Evolutionary conservation across 2,329 filamentous ascomycete genomes (phyloP).

Genomic region (Ophiostoma angusticollis): DNA sequence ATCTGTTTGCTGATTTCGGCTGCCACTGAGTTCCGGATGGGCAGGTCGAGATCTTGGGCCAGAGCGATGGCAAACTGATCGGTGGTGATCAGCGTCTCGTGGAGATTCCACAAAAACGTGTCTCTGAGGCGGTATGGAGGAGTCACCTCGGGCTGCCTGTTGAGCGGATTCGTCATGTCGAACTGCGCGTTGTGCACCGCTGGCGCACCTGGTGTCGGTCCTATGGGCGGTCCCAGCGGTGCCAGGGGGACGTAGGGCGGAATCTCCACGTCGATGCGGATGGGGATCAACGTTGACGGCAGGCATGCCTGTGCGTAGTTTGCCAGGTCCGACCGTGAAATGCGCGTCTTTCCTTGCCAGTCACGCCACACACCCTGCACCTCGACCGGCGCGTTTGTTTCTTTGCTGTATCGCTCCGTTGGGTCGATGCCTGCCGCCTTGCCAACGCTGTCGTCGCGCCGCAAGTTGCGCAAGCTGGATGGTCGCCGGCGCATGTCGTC

Average conservation of each 20-base stretch:
- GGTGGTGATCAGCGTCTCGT: conserved; percentile 85
- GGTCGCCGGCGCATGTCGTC: conserved; percentile 65
- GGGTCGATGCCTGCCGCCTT: conserved; percentile 49
- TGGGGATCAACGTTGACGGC: conserved; percentile 83
- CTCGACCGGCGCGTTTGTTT: conserved; percentile 63
- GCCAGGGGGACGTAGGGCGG: conserved; percentile 55
- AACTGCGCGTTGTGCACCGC: conserved; percentile 50
- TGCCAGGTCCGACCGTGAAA: conserved; percentile 43
- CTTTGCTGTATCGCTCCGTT: conserved; percentile 70
- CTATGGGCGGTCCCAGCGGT: conserved; percentile 13
- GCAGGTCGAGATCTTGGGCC: conserved; percentile 86
- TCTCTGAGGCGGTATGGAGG: conserved; percentile 83
- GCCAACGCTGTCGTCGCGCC: conserved; percentile 57
- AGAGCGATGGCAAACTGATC: conserved; percentile 89
- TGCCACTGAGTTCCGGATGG: conserved; percentile 56
- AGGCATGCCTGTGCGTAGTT: conserved; percentile 57
- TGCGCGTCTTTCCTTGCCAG: conserved; percentile 71
- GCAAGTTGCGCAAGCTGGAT: conserved; percentile 70
- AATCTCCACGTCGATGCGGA: conserved; percentile 91
- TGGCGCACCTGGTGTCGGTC: conserved; percentile 28
- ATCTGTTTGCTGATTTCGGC: conserved; percentile 87
- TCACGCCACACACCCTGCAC: conserved; percentile 88
- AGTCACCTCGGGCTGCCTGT: conserved; percentile 65
- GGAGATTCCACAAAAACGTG: conserved; percentile 94
- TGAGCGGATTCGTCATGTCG: conserved; percentile 64